Base-by-base conservation (phyloP, 257 asterid species). In the Thymus quinquecostatus region DNA sequence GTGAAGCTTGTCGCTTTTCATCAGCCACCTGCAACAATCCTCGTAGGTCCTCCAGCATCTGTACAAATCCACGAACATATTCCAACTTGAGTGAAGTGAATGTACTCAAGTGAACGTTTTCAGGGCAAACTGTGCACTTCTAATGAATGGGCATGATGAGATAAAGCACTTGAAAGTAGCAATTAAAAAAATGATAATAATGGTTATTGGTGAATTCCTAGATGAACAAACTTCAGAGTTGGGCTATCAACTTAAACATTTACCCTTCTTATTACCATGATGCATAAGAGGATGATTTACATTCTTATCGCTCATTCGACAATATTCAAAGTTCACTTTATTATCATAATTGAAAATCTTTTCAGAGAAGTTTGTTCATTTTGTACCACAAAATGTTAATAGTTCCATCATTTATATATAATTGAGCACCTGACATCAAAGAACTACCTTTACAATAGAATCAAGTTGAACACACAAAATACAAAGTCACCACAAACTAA, bases 21-120 rank as follows among this genome's bases (percentile, higher is more conserved):
- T 94, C 99, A 60, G 97, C 92, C 70, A 72, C 88, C 85, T 84
- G 91, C 79, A 91, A 77, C 71, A 80, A 75, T 60, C 84, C 86
- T 48, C 82, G 81, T 85, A 85, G 73, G 65, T 89, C 88, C 80
- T 86, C 96, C 85, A 89, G 71, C 95, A 85, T 88, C 99, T 94
- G 81, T 75, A 70, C 53, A 58, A 66, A 78, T 34, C 60, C 74
- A 78, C 69, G 59, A n/a, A 63, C 29, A 44, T 41, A 28, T 33
- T 32, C 48, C 57, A 30, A 47, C 29, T 70, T 64, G 49, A 8
- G 50, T 29, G 65, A 70, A 64, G 54, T 61, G 21, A 70, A 63
- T 12, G 38, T 21, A 21, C 21, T 21, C 21, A 70, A 64, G 54
- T 61, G 21, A 70, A 63, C 10, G 38, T 40, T 61, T 76, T 33